Base-by-base conservation (phyloP, 129 eudicot species). In the Flaveria ramosissima region DNA sequence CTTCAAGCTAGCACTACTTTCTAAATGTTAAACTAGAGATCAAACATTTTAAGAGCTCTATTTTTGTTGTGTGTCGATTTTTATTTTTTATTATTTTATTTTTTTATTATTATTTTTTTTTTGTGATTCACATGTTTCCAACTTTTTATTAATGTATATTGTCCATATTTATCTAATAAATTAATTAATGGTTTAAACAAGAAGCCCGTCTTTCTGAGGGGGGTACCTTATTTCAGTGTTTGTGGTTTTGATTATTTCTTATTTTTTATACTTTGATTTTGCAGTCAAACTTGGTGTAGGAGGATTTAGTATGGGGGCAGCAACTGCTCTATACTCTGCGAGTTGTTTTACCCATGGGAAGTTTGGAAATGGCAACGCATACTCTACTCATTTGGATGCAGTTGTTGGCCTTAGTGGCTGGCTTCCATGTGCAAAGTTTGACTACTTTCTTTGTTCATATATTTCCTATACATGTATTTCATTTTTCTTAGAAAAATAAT, bases 291-390 rank as follows among this genome's bases (percentile, higher is more conserved):
- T 88, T 77, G 97, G 88, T 50, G 84, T 92, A 72, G 97, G 97
- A 80, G 97, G 96, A 73, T 92, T 92, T 79, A 92, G 97, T 77
- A 92, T 92, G 97, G 97, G 97, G 26, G 97, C 92, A 70, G 97
- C 97, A 83, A 62, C 91, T 26, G 77, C 97, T 67, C 92, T 92
- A 61, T 84, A 89, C 82, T 89, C 92, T 13, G 97, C 92, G 60
- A 82, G 79, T 48, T 91, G 97, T 76, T 92, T 89, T 64, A 82
- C 76, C 32, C 78, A 71, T 63, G 96, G 97, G 67, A 92, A 87
- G 65, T 89, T 81, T 42, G 89, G 75, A 70, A 89, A 85, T 75
- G 96, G 92, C 51, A 78, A 83, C 71, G 42, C 86, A 3, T 89
- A 83, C 84, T 73, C 92, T 13, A 32, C 86, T 41, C 81, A 85